Evolutionary conservation across 768 basidiomycete genomes (phyloP).

Genomic region (Leccinum imitatum): DNA sequence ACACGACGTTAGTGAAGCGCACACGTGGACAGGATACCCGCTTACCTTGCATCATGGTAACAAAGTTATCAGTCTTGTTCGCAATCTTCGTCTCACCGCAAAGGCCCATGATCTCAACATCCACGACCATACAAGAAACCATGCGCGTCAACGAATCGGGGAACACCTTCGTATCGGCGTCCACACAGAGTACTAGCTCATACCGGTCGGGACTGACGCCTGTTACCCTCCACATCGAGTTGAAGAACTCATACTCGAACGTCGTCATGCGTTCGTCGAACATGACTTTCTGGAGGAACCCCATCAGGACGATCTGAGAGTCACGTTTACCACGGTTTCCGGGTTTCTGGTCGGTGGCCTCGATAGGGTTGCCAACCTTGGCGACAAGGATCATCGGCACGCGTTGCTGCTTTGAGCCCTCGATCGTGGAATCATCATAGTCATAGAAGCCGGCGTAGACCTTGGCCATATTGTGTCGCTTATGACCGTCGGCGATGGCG

Average conservation of each 20-base stretch:
- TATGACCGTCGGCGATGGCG: conserved; percentile 99
- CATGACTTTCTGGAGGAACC: conserved; percentile 98
- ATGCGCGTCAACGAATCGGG: conserved; percentile 96
- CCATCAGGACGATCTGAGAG: conserved; percentile 96
- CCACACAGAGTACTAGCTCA: conserved; percentile 93
- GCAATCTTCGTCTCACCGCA: conserved; percentile 99
- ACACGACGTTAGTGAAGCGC: conserved; percentile 7
- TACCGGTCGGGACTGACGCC: conserved; percentile 96
- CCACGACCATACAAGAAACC: conserved; percentile 95
- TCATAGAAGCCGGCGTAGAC: conserved; percentile 97
- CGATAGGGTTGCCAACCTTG: conserved; percentile 91
- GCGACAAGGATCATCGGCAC: conserved; percentile 96
- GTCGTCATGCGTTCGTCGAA: conserved; percentile 99
- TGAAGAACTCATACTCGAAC: conserved; percentile 99
- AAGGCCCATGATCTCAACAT: conserved; percentile 97
- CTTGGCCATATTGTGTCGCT: conserved; percentile 98
- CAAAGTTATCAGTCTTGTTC: conserved; percentile 97
- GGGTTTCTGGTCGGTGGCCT: conserved; percentile 86
- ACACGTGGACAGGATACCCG: conserved; percentile 9
- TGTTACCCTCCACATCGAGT: conserved; percentile 92
- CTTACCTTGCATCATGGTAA: conserved; percentile 99
- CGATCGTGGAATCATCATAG: conserved; percentile 89
- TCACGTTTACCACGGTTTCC: conserved; percentile 99
- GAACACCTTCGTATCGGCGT: conserved; percentile 98
- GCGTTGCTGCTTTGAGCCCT: conserved; percentile 91